A percentile compares a stretch with the other conserved stretches of the same genome.
phyloP scores from a whole-genome alignment of 352 stramenopile genomes.

The Phytophthora capsici region DNA sequence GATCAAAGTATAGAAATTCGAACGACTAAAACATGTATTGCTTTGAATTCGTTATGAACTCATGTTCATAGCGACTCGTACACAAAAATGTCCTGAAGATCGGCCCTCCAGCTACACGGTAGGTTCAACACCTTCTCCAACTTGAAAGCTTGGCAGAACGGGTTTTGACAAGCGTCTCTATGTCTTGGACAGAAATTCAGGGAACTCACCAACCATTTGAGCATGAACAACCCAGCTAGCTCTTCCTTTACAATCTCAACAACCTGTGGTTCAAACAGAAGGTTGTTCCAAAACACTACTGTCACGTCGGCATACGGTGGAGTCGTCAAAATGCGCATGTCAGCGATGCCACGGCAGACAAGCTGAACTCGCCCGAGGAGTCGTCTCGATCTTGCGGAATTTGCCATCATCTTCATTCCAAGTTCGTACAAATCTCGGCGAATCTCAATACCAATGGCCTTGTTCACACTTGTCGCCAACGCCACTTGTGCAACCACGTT shows the following conservation, averaged over 20 bases:
- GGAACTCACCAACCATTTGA: background rate
- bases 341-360: background rate
- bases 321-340: background rate
- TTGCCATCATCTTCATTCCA: too few relatives aligned
- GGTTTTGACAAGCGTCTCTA: background rate
- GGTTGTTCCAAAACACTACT: background rate
- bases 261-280: background rate
- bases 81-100: background rate
- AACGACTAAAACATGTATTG: too few relatives aligned
- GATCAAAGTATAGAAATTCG: background rate
- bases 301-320: background rate
- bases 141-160: background rate
- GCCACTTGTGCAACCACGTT: background rate
- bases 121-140: background rate
- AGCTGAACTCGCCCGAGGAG: background rate
- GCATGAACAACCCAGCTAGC: background rate
- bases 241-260: background rate
- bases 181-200: background rate
- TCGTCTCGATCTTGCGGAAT: too few relatives aligned
- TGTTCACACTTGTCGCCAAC: background rate
- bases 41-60: background rate
- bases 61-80: background rate
- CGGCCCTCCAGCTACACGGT: background rate
- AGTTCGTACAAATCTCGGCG: background rate
- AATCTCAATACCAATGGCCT: background rate